Conservation (phyloP, 148 eudicot genomes). For the Vaccinium vitisidaea region DNA sequence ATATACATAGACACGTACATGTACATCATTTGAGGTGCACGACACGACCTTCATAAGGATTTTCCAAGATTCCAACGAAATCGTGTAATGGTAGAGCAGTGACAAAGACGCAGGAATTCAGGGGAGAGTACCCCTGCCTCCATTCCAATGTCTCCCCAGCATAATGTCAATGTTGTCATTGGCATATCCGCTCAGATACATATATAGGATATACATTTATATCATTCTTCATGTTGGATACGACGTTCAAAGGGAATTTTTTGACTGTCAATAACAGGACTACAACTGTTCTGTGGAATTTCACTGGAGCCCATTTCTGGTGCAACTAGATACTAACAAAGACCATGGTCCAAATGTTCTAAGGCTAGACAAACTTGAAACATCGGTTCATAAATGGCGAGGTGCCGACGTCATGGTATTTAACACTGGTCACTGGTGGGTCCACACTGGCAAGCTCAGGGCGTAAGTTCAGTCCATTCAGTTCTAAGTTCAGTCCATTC, state of each 20-base stretch:
- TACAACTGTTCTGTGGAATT: constrained; percentile 53
- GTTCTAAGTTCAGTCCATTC: constrained; percentile 17
- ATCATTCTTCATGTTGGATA: background rate
- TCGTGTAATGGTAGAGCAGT: background rate
- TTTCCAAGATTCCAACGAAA: background rate
- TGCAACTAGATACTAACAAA: constrained; percentile 30
- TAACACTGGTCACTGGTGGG: constrained; percentile 72
- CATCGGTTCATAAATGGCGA: constrained; percentile 32
- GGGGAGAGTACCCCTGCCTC: background rate
- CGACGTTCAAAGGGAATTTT: background rate
- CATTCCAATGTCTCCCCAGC: background rate
- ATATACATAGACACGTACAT: background rate
- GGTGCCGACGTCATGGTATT: constrained; percentile 63
- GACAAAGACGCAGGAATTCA: background rate
- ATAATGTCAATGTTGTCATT: background rate
- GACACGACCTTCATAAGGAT: background rate
- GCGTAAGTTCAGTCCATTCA: constrained; percentile 26
- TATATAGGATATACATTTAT: background rate
- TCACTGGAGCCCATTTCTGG: constrained; percentile 56
- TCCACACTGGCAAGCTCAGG: constrained; percentile 33
- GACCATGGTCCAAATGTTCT: constrained; percentile 33
- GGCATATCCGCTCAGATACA: background rate
- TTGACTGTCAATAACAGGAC: constrained; percentile 29
- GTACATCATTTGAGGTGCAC: background rate
- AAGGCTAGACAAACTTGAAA: constrained; percentile 34